Percentiles rank a stretch among this genome's conserved stretches.
phyloP scores from a whole-genome alignment of 2,329 filamentous ascomycete genomes.

The Falciphora oryzae region DNA sequence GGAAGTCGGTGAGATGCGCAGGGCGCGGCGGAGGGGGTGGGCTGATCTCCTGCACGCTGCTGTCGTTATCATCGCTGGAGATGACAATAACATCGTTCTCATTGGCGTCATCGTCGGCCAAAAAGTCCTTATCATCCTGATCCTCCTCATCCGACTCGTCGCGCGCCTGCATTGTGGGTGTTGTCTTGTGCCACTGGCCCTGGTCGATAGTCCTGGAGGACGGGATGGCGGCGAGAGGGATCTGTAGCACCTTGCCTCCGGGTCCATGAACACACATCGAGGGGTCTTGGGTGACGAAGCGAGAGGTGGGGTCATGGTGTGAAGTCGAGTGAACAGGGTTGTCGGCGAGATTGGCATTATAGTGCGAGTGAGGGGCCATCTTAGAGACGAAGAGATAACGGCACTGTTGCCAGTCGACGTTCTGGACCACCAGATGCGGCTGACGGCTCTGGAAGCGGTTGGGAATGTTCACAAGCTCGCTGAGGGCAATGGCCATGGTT shows the following conservation, averaged over 20 bases:
- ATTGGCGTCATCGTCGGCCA: not conserved
- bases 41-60: conserved; percentile 9
- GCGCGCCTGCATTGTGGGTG: not conserved
- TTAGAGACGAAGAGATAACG: conserved; percentile 67
- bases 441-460: conserved; percentile 45
- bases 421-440: conserved; percentile 66
- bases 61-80: conserved; percentile 18
- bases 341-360: not conserved
- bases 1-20: conserved; percentile 42
- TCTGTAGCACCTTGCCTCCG: not conserved
- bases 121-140: not conserved
- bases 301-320: not conserved
- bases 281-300: conserved; percentile 5
- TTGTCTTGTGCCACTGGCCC: not conserved
- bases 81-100: not conserved
- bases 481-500: conserved; percentile 60
- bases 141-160: conserved; percentile 1
- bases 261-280: not conserved
- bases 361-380: conserved; percentile 12
- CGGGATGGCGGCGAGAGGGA: conserved; percentile 7
- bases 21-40: not conserved
- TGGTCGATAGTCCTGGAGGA: not conserved
- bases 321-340: not conserved
- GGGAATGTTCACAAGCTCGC: conserved; percentile 77
- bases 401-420: conserved; percentile 84